phyloP scores from a whole-genome alignment of 2,329 filamentous ascomycete genomes.

The Beauveria sp. region DNA sequence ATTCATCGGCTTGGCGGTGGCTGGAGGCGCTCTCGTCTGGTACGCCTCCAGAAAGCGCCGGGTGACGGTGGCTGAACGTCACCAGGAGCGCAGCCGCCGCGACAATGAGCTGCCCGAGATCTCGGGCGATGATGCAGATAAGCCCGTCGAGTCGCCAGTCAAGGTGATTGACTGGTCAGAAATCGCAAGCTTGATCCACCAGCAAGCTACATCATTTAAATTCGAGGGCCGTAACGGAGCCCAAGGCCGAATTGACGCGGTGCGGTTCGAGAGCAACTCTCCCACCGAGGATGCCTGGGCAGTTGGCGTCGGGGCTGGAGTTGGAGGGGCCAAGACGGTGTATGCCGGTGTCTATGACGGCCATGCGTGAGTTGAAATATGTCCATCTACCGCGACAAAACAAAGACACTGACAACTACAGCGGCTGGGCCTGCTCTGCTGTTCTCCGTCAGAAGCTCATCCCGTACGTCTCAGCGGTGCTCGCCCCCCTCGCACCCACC shows the following conservation, averaged over 20 bases:
- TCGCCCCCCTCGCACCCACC: constrained; percentile 23
- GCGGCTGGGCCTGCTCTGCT: constrained; percentile 34
- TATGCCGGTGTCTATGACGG: constrained; percentile 40
- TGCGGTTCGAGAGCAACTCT: constrained; percentile 27
- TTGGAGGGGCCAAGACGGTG: constrained; percentile 21
- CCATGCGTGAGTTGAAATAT: constrained; percentile 32
- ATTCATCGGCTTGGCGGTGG: neutral
- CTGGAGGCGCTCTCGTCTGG: neutral
- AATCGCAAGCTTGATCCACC: constrained; percentile 24
- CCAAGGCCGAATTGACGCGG: constrained; percentile 26
- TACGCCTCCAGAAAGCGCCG: constrained; percentile 1
- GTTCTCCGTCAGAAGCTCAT: constrained; percentile 34
- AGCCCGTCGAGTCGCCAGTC: constrained; percentile 22
- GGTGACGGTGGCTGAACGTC: neutral
- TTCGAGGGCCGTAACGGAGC: constrained; percentile 20
- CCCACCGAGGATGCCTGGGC: constrained; percentile 30
- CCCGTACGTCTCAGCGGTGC: constrained; percentile 30
- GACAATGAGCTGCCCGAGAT: constrained; percentile 5
- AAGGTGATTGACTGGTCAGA: constrained; percentile 19
- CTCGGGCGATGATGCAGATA: constrained; percentile 4
- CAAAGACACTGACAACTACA: constrained; percentile 13
- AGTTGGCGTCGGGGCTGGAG: constrained; percentile 23
- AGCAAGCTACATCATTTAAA: constrained; percentile 22
- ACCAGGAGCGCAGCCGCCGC: neutral
- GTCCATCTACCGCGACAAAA: neutral